phyloP scores from a whole-genome alignment of 768 basidiomycete genomes.

The Podaxis mareebaensis region DNA sequence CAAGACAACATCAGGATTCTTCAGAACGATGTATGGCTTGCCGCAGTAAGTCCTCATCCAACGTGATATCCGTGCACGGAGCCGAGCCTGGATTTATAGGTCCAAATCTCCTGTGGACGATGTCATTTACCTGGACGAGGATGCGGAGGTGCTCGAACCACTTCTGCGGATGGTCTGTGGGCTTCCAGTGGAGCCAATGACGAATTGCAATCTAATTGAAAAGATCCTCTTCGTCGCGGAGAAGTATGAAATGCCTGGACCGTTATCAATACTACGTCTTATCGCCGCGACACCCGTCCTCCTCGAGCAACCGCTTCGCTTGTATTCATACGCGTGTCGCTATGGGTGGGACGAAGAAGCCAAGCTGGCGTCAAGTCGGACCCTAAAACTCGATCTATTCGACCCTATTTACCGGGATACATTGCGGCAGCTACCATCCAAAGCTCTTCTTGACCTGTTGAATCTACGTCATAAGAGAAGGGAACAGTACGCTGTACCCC shows the following conservation, averaged over 20 bases:
- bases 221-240: slow-evolving; percentile 61
- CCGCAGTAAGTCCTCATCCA: slow-evolving; percentile 37
- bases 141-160: slow-evolving; percentile 50
- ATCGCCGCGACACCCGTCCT: slow-evolving; percentile 55
- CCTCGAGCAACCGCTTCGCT: slow-evolving; percentile 47
- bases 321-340: slow-evolving; percentile 56
- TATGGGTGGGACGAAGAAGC: slow-evolving; percentile 62
- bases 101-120: slow-evolving; percentile 21
- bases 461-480: slow-evolving; percentile 55
- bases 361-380: slow-evolving; percentile 51
- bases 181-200: slow-evolving; percentile 47
- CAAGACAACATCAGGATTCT: slow-evolving; percentile 67
- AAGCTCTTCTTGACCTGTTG: slow-evolving; percentile 54
- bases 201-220: slow-evolving; percentile 56
- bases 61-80: not conserved
- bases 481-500: slow-evolving; percentile 34
- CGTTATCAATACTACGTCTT: slow-evolving; percentile 58
- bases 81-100: not conserved
- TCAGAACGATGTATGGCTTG: slow-evolving; percentile 58
- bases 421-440: slow-evolving; percentile 48
- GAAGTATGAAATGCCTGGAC: slow-evolving; percentile 72
- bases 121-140: slow-evolving; percentile 59
- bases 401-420: slow-evolving; percentile 42
- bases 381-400: slow-evolving; percentile 55
- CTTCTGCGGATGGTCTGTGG: slow-evolving; percentile 66